Conservation (phyloP, 345 rosid genomes). For the Cardamine occulta region DNA sequence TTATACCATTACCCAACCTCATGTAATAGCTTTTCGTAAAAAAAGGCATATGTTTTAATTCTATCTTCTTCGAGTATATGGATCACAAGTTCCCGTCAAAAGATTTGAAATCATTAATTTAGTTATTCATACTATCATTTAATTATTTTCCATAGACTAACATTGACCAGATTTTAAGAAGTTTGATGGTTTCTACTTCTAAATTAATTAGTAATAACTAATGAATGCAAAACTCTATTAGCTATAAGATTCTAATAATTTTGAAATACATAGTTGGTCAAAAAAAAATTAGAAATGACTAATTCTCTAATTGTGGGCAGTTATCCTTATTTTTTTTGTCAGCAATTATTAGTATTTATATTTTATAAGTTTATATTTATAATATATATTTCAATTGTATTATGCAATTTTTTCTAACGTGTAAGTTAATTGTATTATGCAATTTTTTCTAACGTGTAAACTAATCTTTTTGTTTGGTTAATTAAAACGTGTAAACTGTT, state of each 20-base stretch:
- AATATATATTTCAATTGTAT: not conserved
- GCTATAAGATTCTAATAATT: not conserved
- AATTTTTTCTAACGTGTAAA: not conserved
- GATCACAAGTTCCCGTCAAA: conserved; percentile 18
- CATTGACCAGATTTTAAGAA: conserved; percentile 10
- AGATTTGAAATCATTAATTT: conserved; percentile 10
- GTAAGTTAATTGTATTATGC: not conserved
- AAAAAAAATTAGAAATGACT: not conserved
- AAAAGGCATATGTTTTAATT: conserved; percentile 4
- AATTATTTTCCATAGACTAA: not conserved
- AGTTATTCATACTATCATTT: not conserved
- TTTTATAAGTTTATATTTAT: not conserved
- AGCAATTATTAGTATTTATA: not conserved
- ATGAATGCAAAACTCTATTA: not conserved
- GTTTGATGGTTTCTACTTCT: conserved; percentile 5
- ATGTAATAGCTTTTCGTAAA: not conserved
- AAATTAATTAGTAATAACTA: not conserved
- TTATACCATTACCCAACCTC: not conserved
- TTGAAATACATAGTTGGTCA: not conserved
- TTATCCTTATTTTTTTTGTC: not conserved
- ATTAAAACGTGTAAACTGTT: not conserved
- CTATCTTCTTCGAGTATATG: not conserved
- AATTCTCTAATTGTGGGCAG: not conserved
- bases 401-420: not conserved
- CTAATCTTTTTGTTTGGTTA: not conserved